Conservation (phyloP, 2,329 filamentous ascomycete species). For the Neonectria neomacrospora region DNA sequence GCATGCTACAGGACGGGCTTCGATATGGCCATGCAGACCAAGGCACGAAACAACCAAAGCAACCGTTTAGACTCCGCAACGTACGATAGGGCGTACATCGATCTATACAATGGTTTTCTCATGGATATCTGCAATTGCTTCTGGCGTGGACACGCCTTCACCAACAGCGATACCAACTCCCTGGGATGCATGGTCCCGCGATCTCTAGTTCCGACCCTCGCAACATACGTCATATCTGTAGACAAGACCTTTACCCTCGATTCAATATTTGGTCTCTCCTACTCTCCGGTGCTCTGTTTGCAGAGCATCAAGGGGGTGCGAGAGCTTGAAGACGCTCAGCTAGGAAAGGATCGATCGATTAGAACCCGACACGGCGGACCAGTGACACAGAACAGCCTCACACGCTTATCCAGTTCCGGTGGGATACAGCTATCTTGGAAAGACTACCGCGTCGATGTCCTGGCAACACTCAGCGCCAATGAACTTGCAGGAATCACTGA, state of each 20-base stretch:
- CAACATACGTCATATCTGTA: slow-evolving; percentile 60
- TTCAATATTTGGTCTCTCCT: slow-evolving; percentile 67
- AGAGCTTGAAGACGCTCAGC: slow-evolving; percentile 66
- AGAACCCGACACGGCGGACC: slow-evolving; percentile 71
- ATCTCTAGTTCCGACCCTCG: slow-evolving; percentile 57
- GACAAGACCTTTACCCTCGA: slow-evolving; percentile 59
- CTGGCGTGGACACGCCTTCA: slow-evolving; percentile 81
- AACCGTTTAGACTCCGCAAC: slow-evolving; percentile 49
- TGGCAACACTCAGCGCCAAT: slow-evolving; percentile 72
- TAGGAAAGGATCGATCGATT: slow-evolving; percentile 53
- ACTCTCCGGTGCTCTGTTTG: slow-evolving; percentile 66
- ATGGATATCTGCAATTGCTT: slow-evolving; percentile 89
- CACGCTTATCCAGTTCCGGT: slow-evolving; percentile 69
- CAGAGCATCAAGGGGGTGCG: slow-evolving; percentile 67
- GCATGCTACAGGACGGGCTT: slow-evolving; percentile 80
- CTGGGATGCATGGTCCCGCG: slow-evolving; percentile 63
- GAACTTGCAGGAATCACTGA: slow-evolving; percentile 74
- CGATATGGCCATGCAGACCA: slow-evolving; percentile 68
- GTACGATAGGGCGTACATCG: slow-evolving; percentile 70
- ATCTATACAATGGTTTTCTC: slow-evolving; percentile 82
- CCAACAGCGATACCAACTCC: slow-evolving; percentile 70
- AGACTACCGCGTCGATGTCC: slow-evolving; percentile 78
- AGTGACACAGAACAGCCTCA: slow-evolving; percentile 74
- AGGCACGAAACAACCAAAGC: slow-evolving; percentile 43
- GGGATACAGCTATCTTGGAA: slow-evolving; percentile 77